phyloP scores from a whole-genome alignment of 2,329 filamentous ascomycete species.

The Paramyrothecium roridum region DNA sequence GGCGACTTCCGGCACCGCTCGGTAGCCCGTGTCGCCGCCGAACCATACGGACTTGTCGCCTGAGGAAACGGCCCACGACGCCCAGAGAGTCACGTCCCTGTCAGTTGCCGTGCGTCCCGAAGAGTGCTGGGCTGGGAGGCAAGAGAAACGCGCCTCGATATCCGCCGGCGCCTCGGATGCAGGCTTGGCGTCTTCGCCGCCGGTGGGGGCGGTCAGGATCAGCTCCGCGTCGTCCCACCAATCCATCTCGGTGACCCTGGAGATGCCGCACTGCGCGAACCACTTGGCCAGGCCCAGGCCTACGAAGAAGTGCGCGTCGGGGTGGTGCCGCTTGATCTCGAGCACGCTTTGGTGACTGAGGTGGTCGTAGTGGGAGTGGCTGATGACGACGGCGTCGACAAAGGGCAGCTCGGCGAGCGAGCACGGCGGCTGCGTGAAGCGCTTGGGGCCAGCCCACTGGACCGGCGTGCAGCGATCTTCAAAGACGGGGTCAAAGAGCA shows the following conservation, averaged over 20 bases:
- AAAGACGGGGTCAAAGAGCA: slow-evolving; percentile 92
- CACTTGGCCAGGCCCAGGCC: slow-evolving; percentile 79
- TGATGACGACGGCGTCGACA: slow-evolving; percentile 77
- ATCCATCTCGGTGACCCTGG: slow-evolving; percentile 83
- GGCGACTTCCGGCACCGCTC: slow-evolving; percentile 66
- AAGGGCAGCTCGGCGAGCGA: slow-evolving; percentile 72
- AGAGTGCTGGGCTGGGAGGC: slow-evolving; percentile 81
- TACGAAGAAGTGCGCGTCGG: slow-evolving; percentile 83
- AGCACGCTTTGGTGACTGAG: slow-evolving; percentile 73
- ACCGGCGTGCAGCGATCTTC: slow-evolving; percentile 82
- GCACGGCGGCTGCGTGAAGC: slow-evolving; percentile 77
- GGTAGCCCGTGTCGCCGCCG: slow-evolving; percentile 87
- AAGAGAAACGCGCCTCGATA: slow-evolving; percentile 71
- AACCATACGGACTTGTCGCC: slow-evolving; percentile 82
- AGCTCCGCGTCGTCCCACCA: slow-evolving; percentile 89
- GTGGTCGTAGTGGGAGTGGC: slow-evolving; percentile 92
- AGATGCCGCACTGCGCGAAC: slow-evolving; percentile 70
- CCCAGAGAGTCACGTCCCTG: slow-evolving; percentile 77
- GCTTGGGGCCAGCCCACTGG: slow-evolving; percentile 65
- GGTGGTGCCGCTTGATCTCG: slow-evolving; percentile 67
- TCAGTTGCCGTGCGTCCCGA: slow-evolving; percentile 68
- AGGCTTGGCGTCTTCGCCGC: slow-evolving; percentile 3
- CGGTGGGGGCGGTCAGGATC: slow-evolving; percentile 42
- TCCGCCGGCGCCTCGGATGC: slow-evolving; percentile 15
- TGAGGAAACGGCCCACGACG: slow-evolving; percentile 76